Base-by-base conservation (phyloP, 192 early-diverging fungal genomes). In the Coemansia sp. region DNA sequence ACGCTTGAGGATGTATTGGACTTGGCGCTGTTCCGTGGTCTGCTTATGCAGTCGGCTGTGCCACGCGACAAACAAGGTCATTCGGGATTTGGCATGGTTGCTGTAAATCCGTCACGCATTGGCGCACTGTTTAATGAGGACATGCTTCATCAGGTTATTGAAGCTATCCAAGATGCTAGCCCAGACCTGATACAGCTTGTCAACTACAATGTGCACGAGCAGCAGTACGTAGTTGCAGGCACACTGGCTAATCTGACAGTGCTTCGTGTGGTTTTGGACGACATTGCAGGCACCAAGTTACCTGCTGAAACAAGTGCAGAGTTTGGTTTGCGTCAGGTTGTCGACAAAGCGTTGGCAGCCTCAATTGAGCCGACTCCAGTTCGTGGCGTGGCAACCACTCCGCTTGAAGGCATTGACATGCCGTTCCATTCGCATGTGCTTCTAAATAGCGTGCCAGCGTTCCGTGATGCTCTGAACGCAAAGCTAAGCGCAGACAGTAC, bases 31-130 rank as follows among this genome's bases (percentile, higher is more conserved):
- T 97, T 91, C 83, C 89, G 95, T 66, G 95, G 95, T 65, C 89
- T 95, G 89, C 90, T 94, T 17, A 97, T 97, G 95, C 95, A 97
- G 84, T 85, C 88, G 28, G 92, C 93, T 24, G 94, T 98, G 7
- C 71, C 84, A 48, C 89, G 94, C 52, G 92, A 96, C 60, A 60
- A 65, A 1, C 56, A 83, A 17, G 92, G 92, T 21, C 86, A 87
- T 31, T 95, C 95, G 46, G 85, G 91, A 75, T 98, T 93, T 71
- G 93, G 90, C 66, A 98, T 98, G 95, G 89, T 84, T 63, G 92
- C 95, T 49, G 90, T 95, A 37, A 92, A 94, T 76, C 93, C 93
- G 34, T 82, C 86, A 51, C 88, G 90, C 66, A 87, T 97, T n/a
- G 83, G 88, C 12, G 73, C 64, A 25, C 82, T 84, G 36, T 91